phyloP scores from a whole-genome alignment of 169 alveolate genomes.

The Babesia bigemina region DNA sequence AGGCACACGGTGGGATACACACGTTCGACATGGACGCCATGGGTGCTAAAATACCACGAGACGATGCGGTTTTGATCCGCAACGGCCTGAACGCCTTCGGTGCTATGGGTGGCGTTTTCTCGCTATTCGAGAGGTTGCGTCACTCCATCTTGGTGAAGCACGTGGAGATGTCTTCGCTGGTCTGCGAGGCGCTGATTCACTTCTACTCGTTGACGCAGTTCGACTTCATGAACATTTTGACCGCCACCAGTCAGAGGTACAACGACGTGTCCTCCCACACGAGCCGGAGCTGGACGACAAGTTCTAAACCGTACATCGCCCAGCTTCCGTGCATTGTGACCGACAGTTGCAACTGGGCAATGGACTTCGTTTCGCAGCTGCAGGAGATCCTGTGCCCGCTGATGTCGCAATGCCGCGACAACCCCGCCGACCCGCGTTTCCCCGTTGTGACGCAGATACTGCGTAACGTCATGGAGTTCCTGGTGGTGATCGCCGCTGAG shows the following conservation, averaged over 20 bases:
- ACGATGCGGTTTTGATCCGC: constrained; percentile 23
- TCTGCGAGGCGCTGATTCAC: constrained; percentile 28
- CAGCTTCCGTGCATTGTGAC: constrained; percentile 25
- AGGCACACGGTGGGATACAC: neutral
- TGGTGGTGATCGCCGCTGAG: constrained; percentile 29
- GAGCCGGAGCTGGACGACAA: constrained; percentile 14
- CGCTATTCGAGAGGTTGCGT: constrained; percentile 1
- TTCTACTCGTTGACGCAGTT: constrained; percentile 32
- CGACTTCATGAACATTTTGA: constrained; percentile 16
- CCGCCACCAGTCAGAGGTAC: constrained; percentile 23
- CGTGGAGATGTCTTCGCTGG: neutral
- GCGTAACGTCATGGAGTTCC: constrained; percentile 10
- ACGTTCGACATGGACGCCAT: constrained; percentile 20
- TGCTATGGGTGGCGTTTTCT: constrained; percentile 24
- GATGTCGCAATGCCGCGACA: neutral
- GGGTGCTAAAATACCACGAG: constrained; percentile 17
- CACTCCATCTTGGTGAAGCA: neutral
- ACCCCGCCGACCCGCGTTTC: neutral
- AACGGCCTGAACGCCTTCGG: constrained; percentile 42
- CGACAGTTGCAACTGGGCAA: constrained; percentile 35
- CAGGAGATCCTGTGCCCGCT: neutral
- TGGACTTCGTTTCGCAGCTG: constrained; percentile 23
- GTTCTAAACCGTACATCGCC: constrained; percentile 6
- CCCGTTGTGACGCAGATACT: neutral
- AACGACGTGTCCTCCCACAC: neutral